phyloP scores from a whole-genome alignment of 306 rosid genomes.

The Gastrolobium villosum region DNA sequence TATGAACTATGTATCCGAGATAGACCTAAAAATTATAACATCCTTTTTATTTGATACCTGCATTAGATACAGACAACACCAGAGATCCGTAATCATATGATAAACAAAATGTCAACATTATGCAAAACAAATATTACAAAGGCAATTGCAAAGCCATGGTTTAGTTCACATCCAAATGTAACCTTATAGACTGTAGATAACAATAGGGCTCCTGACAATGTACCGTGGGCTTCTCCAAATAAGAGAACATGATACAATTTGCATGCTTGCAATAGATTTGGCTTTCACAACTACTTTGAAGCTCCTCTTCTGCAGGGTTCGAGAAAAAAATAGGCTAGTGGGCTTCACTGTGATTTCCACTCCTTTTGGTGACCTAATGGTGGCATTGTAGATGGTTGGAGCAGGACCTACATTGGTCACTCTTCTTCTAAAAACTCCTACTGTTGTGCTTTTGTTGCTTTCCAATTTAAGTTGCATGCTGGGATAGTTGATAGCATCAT shows the following conservation, averaged over 20 bases:
- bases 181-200: slow-evolving; percentile 59
- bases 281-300: slow-evolving; percentile 82
- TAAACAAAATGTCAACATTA: slow-evolving; percentile 32
- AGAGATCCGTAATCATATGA: not conserved
- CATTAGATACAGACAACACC: slow-evolving; percentile 4
- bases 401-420: slow-evolving; percentile 87
- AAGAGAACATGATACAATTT: slow-evolving; percentile 69
- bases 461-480: slow-evolving; percentile 69
- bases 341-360: slow-evolving; percentile 75
- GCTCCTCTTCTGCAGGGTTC: slow-evolving; percentile 61
- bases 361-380: slow-evolving; percentile 72
- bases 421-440: slow-evolving; percentile 62
- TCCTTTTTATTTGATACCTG: too few relatives aligned
- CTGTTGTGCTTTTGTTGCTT: slow-evolving; percentile 44
- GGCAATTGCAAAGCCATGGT: not conserved
- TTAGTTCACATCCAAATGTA: not conserved
- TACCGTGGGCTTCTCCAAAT: slow-evolving; percentile 68
- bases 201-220: slow-evolving; percentile 80
- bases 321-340: slow-evolving; percentile 54
- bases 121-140: slow-evolving; percentile 25
- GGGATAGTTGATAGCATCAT: slow-evolving; percentile 92
- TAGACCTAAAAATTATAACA: too few relatives aligned
- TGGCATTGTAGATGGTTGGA: slow-evolving; percentile 62
- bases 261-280: slow-evolving; percentile 46
- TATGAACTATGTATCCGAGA: too few relatives aligned